phyloP scores from a whole-genome alignment of 768 basidiomycete genomes.

The Cubamyces lactineus region DNA sequence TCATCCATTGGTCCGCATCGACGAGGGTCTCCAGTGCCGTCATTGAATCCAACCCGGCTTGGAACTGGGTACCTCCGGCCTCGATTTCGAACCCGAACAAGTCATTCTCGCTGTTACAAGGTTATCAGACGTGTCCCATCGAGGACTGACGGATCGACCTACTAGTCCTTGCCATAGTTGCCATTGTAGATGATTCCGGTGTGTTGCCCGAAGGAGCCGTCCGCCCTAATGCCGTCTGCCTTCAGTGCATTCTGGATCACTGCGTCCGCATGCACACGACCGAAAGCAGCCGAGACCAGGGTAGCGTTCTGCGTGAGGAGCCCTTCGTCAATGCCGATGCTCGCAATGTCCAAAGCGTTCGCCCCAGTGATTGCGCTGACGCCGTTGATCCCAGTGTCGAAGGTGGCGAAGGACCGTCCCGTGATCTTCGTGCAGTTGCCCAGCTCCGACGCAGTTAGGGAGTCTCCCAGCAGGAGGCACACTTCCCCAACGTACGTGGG shows the following conservation, averaged over 20 bases:
- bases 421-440: conserved; percentile 55
- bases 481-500: conserved; percentile 56
- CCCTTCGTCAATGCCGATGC: conserved; percentile 58
- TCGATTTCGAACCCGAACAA: conserved; percentile 60
- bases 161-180: conserved; percentile 60
- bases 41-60: conserved; percentile 39
- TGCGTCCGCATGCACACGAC: conserved; percentile 52
- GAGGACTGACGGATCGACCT: conserved; percentile 9
- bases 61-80: conserved; percentile 59
- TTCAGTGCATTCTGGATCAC: conserved; percentile 47
- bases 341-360: conserved; percentile 63
- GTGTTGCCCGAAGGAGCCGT: conserved; percentile 50
- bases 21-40: conserved; percentile 55
- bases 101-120: conserved; percentile 50
- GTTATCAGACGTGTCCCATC: not conserved
- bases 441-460: conserved; percentile 47
- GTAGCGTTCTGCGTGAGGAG: conserved; percentile 44
- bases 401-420: conserved; percentile 51
- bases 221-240: conserved; percentile 58
- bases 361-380: conserved; percentile 55
- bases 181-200: conserved; percentile 68
- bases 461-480: conserved; percentile 57
- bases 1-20: conserved; percentile 66
- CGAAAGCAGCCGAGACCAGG: conserved; percentile 54
- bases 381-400: conserved; percentile 45